A percentile compares a stretch with the other conserved stretches of the same genome.
Conservation (phyloP, 495 filamentous ascomycete species). For the Hypoxylon lienhwacheense region DNA sequence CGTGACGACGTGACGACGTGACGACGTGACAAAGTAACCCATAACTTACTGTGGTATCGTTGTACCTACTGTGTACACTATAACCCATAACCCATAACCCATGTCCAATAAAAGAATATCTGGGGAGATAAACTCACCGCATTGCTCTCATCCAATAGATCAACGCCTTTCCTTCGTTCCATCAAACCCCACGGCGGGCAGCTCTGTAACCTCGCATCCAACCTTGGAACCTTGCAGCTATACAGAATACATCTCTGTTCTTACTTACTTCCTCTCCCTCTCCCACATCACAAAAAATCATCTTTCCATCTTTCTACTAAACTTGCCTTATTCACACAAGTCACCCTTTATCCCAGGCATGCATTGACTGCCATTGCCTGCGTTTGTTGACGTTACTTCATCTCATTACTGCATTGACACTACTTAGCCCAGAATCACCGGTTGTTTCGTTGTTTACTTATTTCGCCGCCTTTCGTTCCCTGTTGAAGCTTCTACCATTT, state of each 20-base stretch:
- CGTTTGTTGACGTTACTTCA: slow-evolving; percentile 31
- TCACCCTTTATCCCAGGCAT: slow-evolving; percentile 22
- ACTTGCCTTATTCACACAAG: slow-evolving; percentile 13
- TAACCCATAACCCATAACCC: no score
- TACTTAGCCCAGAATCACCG: slow-evolving; percentile 16
- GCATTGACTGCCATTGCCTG: slow-evolving; percentile 41
- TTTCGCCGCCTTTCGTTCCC: slow-evolving; percentile 26
- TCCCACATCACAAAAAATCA: slow-evolving; percentile 32
- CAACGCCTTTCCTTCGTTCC: slow-evolving; percentile 20
- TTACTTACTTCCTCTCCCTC: neutral
- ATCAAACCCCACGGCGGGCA: slow-evolving; percentile 29
- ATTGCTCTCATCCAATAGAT: slow-evolving; percentile 34
- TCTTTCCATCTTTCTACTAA: slow-evolving; percentile 6
- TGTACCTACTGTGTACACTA: no score
- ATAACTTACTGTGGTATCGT: no score
- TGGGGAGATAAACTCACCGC: slow-evolving; percentile 27
- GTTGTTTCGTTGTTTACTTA: slow-evolving; percentile 2
- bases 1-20: slow-evolving; percentile 8
- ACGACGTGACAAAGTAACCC: slow-evolving; percentile 3
- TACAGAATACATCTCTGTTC: slow-evolving; percentile 7
- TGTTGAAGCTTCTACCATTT: slow-evolving; percentile 23
- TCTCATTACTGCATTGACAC: slow-evolving; percentile 33
- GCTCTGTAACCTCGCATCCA: slow-evolving; percentile 10
- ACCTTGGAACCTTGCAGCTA: no score
- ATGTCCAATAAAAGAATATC: no score